Evolutionary conservation across 768 basidiomycete genomes (phyloP).

Genomic region (Sporobolomyces roseus): DNA sequence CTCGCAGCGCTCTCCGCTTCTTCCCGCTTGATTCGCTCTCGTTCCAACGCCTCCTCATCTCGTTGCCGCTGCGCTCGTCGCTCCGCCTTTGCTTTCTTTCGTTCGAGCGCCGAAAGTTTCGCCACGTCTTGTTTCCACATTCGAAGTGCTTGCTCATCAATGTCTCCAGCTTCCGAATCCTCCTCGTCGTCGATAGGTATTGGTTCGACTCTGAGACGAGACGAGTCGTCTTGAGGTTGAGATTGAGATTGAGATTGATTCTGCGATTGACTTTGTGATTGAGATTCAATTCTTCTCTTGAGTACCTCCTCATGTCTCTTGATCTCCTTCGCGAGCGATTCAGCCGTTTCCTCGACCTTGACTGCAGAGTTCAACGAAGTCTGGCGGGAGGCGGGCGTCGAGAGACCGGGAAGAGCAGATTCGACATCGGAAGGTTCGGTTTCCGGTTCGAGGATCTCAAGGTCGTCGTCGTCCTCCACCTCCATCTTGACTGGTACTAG

Average conservation of each 20-base stretch:
- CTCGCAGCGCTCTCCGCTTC: background rate
- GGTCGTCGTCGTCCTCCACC: no score
- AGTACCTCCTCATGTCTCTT: background rate
- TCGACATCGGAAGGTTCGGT: conserved; percentile 15
- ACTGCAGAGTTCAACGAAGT: background rate
- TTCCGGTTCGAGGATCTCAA: no score
- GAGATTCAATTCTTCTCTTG: background rate
- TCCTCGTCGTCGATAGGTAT: background rate
- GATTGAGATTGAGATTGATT: background rate
- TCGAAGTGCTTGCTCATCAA: conserved; percentile 12
- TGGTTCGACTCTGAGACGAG: background rate
- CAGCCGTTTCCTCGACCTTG: background rate
- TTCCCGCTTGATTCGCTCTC: background rate
- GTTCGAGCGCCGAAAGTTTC: background rate
- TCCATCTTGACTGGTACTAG: no score
- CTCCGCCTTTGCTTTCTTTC: background rate
- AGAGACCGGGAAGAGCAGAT: background rate
- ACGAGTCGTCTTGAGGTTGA: no score
- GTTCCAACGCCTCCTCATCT: background rate
- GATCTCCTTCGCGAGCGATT: background rate
- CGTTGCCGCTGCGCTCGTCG: background rate
- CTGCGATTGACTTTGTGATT: background rate
- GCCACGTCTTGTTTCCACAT: background rate
- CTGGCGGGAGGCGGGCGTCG: background rate
- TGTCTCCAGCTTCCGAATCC: background rate